phyloP scores from a whole-genome alignment of 805 yeast species.

The Priceomyces haplophilus region DNA sequence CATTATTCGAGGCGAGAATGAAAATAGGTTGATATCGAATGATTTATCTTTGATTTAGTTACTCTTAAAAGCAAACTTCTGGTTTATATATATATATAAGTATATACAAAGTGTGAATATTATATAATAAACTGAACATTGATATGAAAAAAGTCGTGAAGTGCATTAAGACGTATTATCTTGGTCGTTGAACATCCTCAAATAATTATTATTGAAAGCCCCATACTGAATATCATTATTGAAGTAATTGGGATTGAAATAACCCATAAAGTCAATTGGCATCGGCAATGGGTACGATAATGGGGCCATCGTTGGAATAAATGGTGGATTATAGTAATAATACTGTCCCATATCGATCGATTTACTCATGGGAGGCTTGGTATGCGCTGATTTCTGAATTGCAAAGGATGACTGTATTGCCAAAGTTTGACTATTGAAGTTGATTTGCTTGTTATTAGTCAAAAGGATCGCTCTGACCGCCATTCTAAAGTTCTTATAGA shows the following conservation, averaged over 20 bases:
- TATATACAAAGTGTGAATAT: conserved; percentile 2
- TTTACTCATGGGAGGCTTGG: not conserved
- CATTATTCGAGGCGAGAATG: too few species aligned
- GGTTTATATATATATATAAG: not conserved
- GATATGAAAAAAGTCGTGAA: not conserved
- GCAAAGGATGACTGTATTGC: conserved; percentile 40
- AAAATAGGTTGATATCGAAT: too few species aligned
- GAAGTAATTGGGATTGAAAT: conserved; percentile 11
- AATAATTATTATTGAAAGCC: not conserved
- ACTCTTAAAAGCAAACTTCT: not conserved
- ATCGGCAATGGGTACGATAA: conserved; percentile 1
- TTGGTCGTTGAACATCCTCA: not conserved
- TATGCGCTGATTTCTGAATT: conserved; percentile 26
- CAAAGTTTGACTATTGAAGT: conserved; percentile 18
- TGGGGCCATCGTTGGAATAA: conserved; percentile 5
- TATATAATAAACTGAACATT: not conserved
- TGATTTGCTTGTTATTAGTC: conserved; percentile 45
- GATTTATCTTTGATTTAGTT: not conserved
- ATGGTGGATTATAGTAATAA: conserved; percentile 8
- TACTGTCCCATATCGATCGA: not conserved
- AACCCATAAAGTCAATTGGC: conserved; percentile 7
- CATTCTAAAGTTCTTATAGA: conserved; percentile 52
- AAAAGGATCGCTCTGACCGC: conserved; percentile 61
- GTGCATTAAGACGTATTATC: not conserved
- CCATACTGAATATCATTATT: not conserved